A percentile compares a stretch with the other conserved stretches of the same genome.
These are phyloP conservation scores for Salix viminalis DNA, from an alignment of 345 rosid species.

Conservation along the genomic window DNA sequence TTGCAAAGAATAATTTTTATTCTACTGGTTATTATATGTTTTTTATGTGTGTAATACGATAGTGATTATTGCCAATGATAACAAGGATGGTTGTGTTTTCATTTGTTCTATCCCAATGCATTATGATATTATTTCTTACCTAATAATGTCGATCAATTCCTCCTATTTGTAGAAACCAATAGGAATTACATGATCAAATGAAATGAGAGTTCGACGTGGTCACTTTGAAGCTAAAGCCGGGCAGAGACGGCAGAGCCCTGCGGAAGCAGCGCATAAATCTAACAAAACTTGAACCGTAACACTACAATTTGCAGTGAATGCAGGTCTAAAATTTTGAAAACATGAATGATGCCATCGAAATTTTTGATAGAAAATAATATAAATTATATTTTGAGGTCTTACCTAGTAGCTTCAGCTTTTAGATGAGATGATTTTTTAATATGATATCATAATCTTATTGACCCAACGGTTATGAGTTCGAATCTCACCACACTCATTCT, in stretches of 20 bases:
- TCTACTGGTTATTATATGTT: constrained; percentile 12
- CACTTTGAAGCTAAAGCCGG: not conserved
- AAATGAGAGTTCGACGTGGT: not conserved
- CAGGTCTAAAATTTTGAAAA: too few relatives aligned
- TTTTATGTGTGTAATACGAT: constrained; percentile 19
- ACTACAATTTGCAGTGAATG: too few relatives aligned
- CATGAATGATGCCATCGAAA: too few relatives aligned
- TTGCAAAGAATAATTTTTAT: constrained; percentile 26
- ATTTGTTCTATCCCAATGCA: not conserved
- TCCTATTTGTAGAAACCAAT: not conserved
- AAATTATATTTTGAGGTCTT: rapidly evolving
- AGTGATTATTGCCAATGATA: constrained; percentile 14
- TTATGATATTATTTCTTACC: not conserved
- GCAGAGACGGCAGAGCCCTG: not conserved
- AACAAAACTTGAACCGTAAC: not conserved
- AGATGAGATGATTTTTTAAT: too few relatives aligned
- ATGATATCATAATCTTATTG: too few relatives aligned
- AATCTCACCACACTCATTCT: rapidly evolving
- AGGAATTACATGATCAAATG: not conserved
- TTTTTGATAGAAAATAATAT: too few relatives aligned
- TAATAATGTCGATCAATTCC: not conserved
- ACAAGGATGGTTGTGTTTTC: constrained; percentile 13
- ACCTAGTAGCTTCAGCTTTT: too few relatives aligned
- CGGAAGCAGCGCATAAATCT: too few relatives aligned
- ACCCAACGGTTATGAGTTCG: too few relatives aligned